phyloP scores from a whole-genome alignment of 768 basidiomycete genomes.

The Trichaptum fuscoviolaceum region DNA sequence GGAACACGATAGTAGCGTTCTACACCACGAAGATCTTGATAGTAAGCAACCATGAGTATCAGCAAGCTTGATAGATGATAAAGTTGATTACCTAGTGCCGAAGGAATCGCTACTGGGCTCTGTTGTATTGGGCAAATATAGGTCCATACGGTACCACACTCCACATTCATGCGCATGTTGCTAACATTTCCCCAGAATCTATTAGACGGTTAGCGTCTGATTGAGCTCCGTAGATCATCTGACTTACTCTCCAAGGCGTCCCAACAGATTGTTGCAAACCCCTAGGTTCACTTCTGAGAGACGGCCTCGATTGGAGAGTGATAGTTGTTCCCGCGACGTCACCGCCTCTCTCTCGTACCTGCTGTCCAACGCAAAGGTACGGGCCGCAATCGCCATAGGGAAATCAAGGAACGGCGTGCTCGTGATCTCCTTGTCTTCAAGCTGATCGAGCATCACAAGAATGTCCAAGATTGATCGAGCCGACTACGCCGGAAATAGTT shows the following conservation, averaged over 20 bases:
- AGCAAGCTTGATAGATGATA: neutral
- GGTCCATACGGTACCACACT: neutral
- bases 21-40: neutral
- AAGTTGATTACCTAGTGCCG: conserved; percentile 1
- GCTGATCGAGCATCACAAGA: neutral
- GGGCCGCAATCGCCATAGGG: neutral
- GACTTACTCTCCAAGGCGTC: conserved; percentile 2
- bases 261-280: neutral
- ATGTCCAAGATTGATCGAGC: conserved; percentile 3
- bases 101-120: neutral
- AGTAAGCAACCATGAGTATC: neutral
- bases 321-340: conserved; percentile 2
- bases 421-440: neutral
- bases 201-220: neutral
- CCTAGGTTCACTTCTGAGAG: conserved; percentile 2
- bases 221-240: neutral
- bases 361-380: neutral
- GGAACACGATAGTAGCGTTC: neutral
- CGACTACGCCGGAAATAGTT: neutral
- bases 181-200: conserved; percentile 5
- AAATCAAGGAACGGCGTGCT: conserved; percentile 1
- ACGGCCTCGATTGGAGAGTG: neutral
- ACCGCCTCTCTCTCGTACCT: neutral
- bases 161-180: neutral
- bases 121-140: conserved; percentile 1